These are phyloP conservation scores for Begonia loranthoides DNA, from an alignment of 306 rosid species.

Conservation along the genomic window DNA sequence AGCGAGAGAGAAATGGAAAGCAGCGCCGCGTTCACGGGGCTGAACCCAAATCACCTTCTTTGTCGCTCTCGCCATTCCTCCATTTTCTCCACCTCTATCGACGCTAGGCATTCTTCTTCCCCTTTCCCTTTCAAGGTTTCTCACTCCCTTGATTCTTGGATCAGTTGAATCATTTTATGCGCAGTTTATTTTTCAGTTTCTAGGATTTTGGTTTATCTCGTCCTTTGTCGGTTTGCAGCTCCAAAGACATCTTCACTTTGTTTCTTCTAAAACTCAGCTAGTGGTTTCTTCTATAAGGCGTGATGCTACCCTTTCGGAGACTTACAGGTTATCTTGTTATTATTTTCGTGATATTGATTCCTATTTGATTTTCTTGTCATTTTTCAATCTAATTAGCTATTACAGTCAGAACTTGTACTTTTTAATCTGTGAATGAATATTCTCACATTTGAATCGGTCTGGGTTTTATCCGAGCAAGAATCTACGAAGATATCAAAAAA, in stretches of 20 bases:
- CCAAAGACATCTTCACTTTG: constrained; percentile 32
- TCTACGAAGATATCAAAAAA: no score
- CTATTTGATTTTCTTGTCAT: not conserved
- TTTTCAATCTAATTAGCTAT: not conserved
- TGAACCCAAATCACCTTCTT: constrained; percentile 27
- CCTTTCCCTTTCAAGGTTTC: constrained; percentile 32
- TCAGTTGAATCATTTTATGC: not conserved
- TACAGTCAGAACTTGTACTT: not conserved
- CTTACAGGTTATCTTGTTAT: constrained; percentile 22
- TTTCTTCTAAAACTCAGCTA: constrained; percentile 16
- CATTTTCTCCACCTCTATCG: constrained; percentile 10
- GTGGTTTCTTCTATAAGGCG: constrained; percentile 22
- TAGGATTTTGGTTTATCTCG: not conserved
- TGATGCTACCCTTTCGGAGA: constrained; percentile 27
- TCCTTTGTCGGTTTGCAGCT: constrained; percentile 18
- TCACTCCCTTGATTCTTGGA: not conserved
- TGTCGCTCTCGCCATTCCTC: constrained; percentile 25
- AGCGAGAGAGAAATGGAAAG: constrained; percentile 38
- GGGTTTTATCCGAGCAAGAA: no score
- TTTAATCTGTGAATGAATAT: no score
- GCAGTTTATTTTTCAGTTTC: not conserved
- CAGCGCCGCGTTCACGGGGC: constrained; percentile 36
- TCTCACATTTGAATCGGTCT: no score
- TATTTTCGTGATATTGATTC: not conserved
- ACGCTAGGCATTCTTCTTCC: constrained; percentile 13